A percentile compares a stretch with the other conserved stretches of the same genome.
phyloP scores from a whole-genome alignment of 1,139 yeast species.

The Blastobotrys malaysiensis region DNA sequence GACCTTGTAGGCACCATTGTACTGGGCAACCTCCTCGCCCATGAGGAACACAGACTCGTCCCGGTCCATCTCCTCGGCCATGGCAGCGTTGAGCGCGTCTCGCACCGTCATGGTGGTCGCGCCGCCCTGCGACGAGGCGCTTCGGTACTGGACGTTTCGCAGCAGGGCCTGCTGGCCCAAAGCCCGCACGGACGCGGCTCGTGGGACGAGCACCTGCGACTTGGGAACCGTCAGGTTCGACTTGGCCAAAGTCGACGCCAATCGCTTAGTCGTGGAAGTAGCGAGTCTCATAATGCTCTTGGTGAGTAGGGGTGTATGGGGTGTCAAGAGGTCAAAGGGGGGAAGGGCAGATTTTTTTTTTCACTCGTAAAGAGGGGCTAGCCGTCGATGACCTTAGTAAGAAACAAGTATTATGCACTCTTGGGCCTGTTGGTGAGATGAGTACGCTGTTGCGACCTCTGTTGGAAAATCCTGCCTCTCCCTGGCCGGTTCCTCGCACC shows the following conservation, averaged over 20 bases:
- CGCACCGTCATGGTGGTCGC: slow-evolving; percentile 68
- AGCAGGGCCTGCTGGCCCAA: slow-evolving; percentile 27
- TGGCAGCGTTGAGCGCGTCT: slow-evolving; percentile 91
- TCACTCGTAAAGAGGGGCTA: neutral
- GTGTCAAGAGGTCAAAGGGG: slow-evolving; percentile 6
- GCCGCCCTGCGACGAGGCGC: slow-evolving; percentile 29
- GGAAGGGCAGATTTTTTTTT: neutral
- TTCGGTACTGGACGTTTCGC: slow-evolving; percentile 24
- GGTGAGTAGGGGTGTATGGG: slow-evolving; percentile 3
- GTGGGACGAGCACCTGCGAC: slow-evolving; percentile 17
- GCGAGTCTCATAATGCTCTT: slow-evolving; percentile 11
- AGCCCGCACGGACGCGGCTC: slow-evolving; percentile 11
- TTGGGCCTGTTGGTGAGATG: neutral
- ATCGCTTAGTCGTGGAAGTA: slow-evolving; percentile 11
- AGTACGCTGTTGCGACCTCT: neutral
- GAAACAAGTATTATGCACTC: neutral
- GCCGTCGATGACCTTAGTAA: neutral
- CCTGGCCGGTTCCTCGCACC: no score
- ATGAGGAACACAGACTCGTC: slow-evolving; percentile 90
- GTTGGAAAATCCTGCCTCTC: neutral
- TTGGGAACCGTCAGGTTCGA: slow-evolving; percentile 9
- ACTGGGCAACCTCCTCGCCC: slow-evolving; percentile 99
- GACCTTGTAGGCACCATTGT: slow-evolving; percentile 98
- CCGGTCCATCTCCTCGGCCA: slow-evolving; percentile 96
- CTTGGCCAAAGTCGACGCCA: slow-evolving; percentile 13